Evolutionary conservation across 257 asterid genomes (phyloP), one percentile per base, ranked within the genome.

Genomic region (Rhazya stricta): DNA sequence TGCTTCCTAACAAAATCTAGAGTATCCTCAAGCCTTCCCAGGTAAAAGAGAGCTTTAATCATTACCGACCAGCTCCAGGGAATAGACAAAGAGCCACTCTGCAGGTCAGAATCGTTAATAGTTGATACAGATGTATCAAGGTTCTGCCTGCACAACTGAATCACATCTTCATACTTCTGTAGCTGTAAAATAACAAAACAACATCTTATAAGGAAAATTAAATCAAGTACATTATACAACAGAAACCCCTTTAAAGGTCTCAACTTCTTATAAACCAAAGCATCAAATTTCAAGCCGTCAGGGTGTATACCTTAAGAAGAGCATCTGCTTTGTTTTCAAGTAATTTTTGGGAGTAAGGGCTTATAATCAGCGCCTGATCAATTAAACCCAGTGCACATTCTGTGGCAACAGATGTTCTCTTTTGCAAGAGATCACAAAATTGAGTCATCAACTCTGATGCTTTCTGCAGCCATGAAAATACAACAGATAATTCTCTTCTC

Each of bases 1-100:
- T 88, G 96, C 85, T 86, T 89, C 86, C 88, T 89, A 67, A 91
- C 82, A 84, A 95, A 86, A 65, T 65, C 84, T 27, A 87, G 84
- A 77, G 94, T 94, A 67, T 95, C 96, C 84, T 92, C 98, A 80
- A 91, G 95, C 82, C 85, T 91, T 74, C 99, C 99, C 67, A 88
- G 74, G 83, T 80, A 84, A 85, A 95, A 92, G 81, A 81, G 84
- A 56, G 99, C 89, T 77, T 91, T 89, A 69, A 91, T 73, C 74
- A 89, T 84, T 77, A 85, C 80, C n/a, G 91, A 83, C 77, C 79
- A 85, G 84, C 96, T 88, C 94, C 96, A 87, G 67, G 86, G 75
- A 85, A 82, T 83, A 57, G 86, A 87, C 54, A 88, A 84, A 87
- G 92, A 83, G 79, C 79, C 81, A 61, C 77, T 88, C 77, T 84